Evolutionary conservation across 179 eudicot species (phyloP), one percentile per base, ranked within the genome.

Genomic region (Amaranthus tricolor): DNA sequence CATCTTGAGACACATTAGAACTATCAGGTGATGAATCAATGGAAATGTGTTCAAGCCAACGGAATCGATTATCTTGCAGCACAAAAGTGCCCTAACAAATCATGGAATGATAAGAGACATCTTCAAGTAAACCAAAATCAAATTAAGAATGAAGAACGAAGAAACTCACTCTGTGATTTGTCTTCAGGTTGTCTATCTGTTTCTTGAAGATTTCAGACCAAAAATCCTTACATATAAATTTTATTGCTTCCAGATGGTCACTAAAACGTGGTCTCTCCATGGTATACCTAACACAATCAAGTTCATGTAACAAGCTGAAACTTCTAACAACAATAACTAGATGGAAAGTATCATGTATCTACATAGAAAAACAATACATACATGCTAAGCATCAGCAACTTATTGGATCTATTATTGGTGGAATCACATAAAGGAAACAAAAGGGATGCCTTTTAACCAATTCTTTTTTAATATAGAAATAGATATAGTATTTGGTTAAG

Each of bases 151-250:
- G 47, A 19, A 16, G 60, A 58, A 47, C 44, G 48, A 31, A 74
- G 66, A 53, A 71, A 80, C 88, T 75, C 84, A 93, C 98, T 77
- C 93, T 87, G 81, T 93, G 98, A 80, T 93, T 95, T 47, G 99
- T 95, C 85, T 93, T 95, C 73, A 95, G 78, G 84, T 95, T 95
- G 81, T 95, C 99, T 58, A 95, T 95, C 79, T 95, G 99, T 84
- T 95, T 95, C 91, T 95, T 95, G 82, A 95, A 95, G 65, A 95
- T 86, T 77, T 95, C 99, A 47, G 96, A 81, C 98, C 99, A 95
- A 80, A 95, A 93, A 85, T 95, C 99, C 85, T 93, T 95, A 86
- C 99, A 95, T 44, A 95, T 88, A 75, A 95, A 95, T 83, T 95
- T 95, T 86, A 95, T 91, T 53, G 97, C 98, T 54, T 95, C 99